These are phyloP conservation scores for Testicularia cyperi DNA, from an alignment of 1,284 basidiomycete species.

Conservation along the genomic window DNA sequence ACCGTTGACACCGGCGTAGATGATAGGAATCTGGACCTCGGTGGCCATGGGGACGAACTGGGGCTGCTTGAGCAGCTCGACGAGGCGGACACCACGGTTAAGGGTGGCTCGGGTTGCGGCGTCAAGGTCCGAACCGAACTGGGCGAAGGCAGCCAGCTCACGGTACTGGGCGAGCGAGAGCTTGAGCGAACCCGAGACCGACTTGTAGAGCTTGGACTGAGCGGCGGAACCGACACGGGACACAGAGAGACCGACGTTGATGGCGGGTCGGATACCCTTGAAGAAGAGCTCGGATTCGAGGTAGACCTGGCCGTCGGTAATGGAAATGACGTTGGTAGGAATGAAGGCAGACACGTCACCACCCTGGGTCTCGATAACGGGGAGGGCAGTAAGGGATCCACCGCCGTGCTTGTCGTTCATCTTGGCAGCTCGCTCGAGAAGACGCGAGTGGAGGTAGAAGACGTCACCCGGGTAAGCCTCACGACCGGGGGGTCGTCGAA, in stretches of 20 bases:
- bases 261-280: conserved; percentile 98
- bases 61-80: conserved; percentile 97
- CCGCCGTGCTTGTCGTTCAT: conserved; percentile 98
- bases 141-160: conserved; percentile 98
- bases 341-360: conserved; percentile 92
- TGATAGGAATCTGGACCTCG: conserved; percentile 96
- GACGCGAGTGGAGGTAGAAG: conserved; percentile 99
- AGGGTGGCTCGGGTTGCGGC: conserved; percentile 83
- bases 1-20: conserved; percentile 94
- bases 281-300: conserved; percentile 74
- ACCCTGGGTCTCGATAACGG: conserved; percentile 99
- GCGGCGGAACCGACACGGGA: conserved; percentile 99
- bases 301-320: conserved; percentile 60
- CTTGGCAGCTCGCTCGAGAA: conserved; percentile 99
- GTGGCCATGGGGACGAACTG: conserved; percentile 76
- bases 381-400: conserved; percentile 95
- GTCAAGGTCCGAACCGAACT: conserved; percentile 99
- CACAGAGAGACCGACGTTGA: conserved; percentile 99
- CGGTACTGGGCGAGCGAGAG: conserved; percentile 99
- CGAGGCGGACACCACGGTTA: conserved; percentile 94
- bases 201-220: conserved; percentile 85
- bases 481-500: conserved; percentile 99
- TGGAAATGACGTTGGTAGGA: conserved; percentile 59
- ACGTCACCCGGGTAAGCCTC: conserved; percentile 99
- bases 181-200: conserved; percentile 98